These are phyloP conservation scores for Dactylellina sp. DNA, from an alignment of 2,329 filamentous ascomycete genomes.

Conservation along the genomic window DNA sequence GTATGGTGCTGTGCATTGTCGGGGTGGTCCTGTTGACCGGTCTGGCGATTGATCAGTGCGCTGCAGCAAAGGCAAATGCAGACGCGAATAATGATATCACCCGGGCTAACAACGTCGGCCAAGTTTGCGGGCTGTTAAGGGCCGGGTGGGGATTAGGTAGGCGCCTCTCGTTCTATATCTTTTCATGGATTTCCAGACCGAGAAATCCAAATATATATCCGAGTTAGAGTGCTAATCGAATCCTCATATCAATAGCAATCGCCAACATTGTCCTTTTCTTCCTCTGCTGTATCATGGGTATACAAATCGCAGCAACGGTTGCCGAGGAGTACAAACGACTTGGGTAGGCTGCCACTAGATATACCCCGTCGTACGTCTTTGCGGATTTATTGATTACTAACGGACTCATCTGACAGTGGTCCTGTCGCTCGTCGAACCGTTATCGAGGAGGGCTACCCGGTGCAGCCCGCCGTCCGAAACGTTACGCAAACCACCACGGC, in stretches of 20 bases:
- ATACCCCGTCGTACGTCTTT: background rate
- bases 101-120: conserved; percentile 11
- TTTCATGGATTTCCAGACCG: background rate
- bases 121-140: conserved; percentile 41
- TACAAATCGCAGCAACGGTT: conserved; percentile 44
- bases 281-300: conserved; percentile 20
- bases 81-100: conserved; percentile 29
- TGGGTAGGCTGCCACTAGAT: conserved; percentile 28
- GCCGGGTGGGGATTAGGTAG: conserved; percentile 49
- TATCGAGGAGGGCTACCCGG: conserved; percentile 51
- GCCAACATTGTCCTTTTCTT: conserved; percentile 52
- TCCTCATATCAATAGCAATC: conserved; percentile 12
- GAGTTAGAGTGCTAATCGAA: conserved; percentile 7
- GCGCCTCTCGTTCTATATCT: background rate
- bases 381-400: background rate
- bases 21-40: conserved; percentile 46
- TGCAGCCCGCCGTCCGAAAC: conserved; percentile 43
- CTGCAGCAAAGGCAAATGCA: conserved; percentile 29
- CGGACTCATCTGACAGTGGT: conserved; percentile 15
- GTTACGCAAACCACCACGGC: conserved; percentile 49
- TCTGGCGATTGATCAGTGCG: conserved; percentile 47
- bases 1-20: conserved; percentile 45
- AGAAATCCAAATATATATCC: background rate
- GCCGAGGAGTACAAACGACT: conserved; percentile 43
- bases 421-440: conserved; percentile 52